Percentiles rank a stretch among this genome's conserved stretches.
phyloP scores from a whole-genome alignment of 768 basidiomycete genomes.

The Trametes meyenii region DNA sequence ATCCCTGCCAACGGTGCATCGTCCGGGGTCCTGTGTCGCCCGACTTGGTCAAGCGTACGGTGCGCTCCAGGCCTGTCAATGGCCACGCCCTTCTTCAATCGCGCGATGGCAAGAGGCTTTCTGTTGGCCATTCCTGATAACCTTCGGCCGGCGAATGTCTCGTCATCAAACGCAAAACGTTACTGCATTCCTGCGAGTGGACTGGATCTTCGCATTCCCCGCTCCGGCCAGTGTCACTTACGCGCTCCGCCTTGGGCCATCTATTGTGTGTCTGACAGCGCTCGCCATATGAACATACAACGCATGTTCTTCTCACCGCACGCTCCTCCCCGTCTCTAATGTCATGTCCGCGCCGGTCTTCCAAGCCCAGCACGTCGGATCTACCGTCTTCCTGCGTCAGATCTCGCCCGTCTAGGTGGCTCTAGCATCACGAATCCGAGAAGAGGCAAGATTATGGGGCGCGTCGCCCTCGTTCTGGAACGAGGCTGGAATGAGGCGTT shows the following conservation, averaged over 20 bases:
- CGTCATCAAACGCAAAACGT: conserved; percentile 18
- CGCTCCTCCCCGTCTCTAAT: neutral
- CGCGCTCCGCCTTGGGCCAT: conserved; percentile 16
- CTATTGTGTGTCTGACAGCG: conserved; percentile 3
- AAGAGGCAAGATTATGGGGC: conserved; percentile 16
- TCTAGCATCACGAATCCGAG: conserved; percentile 10
- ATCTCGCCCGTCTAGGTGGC: conserved; percentile 17
- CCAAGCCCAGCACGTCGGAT: neutral
- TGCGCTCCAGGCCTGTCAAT: conserved; percentile 22
- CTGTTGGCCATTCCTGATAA: neutral
- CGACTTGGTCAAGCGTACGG: conserved; percentile 18
- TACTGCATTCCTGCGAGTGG: conserved; percentile 7
- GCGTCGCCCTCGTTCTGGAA: conserved; percentile 12
- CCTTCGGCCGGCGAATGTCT: conserved; percentile 13
- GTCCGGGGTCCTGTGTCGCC: conserved; percentile 1
- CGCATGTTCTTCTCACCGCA: conserved; percentile 14
- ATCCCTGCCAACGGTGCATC: no score
- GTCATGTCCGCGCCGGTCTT: neutral
- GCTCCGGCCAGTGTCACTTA: conserved; percentile 5
- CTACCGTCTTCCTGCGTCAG: neutral
- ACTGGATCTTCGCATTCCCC: conserved; percentile 16
- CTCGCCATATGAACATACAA: conserved; percentile 16
- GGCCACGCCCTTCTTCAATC: conserved; percentile 1
- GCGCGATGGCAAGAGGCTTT: conserved; percentile 5
- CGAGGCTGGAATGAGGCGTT: conserved; percentile 17